A percentile compares a stretch with the other conserved stretches of the same genome.
Evolutionary conservation across 1,284 basidiomycete species (phyloP).

Genomic region (Austroboletus olivaceoglutinosus): DNA sequence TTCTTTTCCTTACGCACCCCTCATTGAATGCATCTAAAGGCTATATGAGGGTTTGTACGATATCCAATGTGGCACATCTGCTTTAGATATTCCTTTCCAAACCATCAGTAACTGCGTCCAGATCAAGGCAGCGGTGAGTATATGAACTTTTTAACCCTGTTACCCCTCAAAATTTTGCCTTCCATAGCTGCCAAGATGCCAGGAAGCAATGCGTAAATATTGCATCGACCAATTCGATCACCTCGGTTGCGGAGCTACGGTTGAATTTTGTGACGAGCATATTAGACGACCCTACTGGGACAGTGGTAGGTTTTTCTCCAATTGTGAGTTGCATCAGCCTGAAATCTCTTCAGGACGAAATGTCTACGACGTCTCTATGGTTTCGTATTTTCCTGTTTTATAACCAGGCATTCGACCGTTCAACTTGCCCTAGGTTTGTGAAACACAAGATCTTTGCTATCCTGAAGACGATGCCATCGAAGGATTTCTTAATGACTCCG

Average conservation of each 20-base stretch:
- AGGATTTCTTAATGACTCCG: conserved; percentile 55
- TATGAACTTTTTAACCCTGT: not conserved
- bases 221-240: conserved; percentile 60
- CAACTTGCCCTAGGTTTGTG: conserved; percentile 41
- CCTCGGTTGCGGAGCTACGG: conserved; percentile 59
- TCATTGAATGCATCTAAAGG: conserved; percentile 29
- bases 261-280: conserved; percentile 59
- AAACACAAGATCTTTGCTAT: conserved; percentile 55
- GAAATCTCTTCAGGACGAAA: conserved; percentile 46
- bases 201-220: conserved; percentile 42
- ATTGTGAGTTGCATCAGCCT: not conserved
- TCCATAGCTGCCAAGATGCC: conserved; percentile 54
- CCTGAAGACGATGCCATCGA: conserved; percentile 49
- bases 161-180: not conserved
- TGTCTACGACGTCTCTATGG: conserved; percentile 73
- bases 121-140: conserved; percentile 57
- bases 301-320: conserved; percentile 42
- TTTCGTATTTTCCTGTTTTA: conserved; percentile 19
- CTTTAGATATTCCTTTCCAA: conserved; percentile 57
- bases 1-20: not conserved
- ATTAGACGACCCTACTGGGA: conserved; percentile 52
- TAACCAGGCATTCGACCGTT: not conserved
- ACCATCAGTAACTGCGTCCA: conserved; percentile 54
- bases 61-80: conserved; percentile 58
- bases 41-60: conserved; percentile 62